Percentiles rank a stretch among this genome's conserved stretches.
Conservation (phyloP, 1,284 basidiomycete species). For the Ganoderma lucidum region DNA sequence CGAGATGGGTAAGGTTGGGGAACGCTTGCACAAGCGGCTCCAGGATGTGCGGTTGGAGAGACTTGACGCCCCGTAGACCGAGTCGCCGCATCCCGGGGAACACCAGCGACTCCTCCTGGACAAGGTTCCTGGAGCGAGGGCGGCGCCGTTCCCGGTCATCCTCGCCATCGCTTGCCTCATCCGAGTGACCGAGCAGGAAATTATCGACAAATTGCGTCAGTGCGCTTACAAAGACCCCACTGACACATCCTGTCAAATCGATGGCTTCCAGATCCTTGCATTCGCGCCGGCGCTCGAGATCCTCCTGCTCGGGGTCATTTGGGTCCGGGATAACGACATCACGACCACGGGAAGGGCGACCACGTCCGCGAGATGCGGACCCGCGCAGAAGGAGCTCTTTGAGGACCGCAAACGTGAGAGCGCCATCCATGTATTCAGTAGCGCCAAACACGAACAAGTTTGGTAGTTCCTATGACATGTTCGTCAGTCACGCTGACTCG, state of each 20-base stretch:
- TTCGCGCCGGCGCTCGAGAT: constrained; percentile 75
- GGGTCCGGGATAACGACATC: constrained; percentile 53
- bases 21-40: constrained; percentile 87
- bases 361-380: constrained; percentile 67
- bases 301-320: constrained; percentile 70
- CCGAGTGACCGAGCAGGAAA: constrained; percentile 61
- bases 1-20: constrained; percentile 89
- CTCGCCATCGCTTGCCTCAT: constrained; percentile 58
- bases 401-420: constrained; percentile 81
- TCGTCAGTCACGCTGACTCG: constrained; percentile 10
- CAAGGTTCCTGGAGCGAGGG: constrained; percentile 42
- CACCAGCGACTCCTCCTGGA: constrained; percentile 57
- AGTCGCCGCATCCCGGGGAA: constrained; percentile 88
- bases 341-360: constrained; percentile 74
- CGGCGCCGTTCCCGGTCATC: constrained; percentile 45
- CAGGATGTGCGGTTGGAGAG: constrained; percentile 75
- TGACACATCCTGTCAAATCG: constrained; percentile 95
- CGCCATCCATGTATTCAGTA: constrained; percentile 97
- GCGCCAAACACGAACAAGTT: constrained; percentile 86
- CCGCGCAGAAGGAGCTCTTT: constrained; percentile 90
- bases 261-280: constrained; percentile 88
- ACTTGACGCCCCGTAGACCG: constrained; percentile 87
- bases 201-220: constrained; percentile 84
- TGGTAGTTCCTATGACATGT: constrained; percentile 74
- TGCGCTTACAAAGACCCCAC: constrained; percentile 85